A percentile compares a stretch with the other conserved stretches of the same genome.
Conservation (phyloP, 83 land plant genomes). For the Diphasiastrum complanatum region DNA sequence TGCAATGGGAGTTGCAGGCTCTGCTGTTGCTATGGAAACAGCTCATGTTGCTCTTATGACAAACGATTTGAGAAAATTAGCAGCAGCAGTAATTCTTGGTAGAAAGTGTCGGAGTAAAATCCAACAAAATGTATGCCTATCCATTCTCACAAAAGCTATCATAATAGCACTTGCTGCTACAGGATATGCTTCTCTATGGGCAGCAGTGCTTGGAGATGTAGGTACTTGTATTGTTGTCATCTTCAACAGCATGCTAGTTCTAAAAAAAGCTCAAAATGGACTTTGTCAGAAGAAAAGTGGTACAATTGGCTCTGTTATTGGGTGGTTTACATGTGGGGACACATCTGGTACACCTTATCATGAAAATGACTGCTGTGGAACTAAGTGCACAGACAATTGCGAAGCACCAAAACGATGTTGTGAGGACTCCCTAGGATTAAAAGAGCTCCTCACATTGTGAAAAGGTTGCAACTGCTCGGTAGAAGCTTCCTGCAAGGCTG, state of each 20-base stretch:
- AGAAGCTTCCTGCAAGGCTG: too few species aligned
- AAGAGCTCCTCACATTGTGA: too few species aligned
- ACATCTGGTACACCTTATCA: too few species aligned
- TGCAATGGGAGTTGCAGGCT: constrained; percentile 41
- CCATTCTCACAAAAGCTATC: constrained; percentile 54
- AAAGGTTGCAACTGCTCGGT: too few species aligned
- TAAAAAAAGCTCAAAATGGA: too few species aligned
- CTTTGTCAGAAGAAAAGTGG: too few species aligned
- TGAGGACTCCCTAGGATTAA: too few species aligned
- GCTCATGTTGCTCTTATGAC: constrained; percentile 85
- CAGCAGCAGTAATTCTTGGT: constrained; percentile 49
- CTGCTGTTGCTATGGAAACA: constrained; percentile 83
- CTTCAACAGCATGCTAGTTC: constrained; percentile 86
- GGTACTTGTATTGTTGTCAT: constrained; percentile 81
- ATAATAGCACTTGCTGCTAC: constrained; percentile 60
- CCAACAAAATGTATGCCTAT: constrained; percentile 46
- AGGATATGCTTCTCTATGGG: constrained; percentile 87
- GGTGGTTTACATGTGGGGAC: too few species aligned
- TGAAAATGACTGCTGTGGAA: too few species aligned
- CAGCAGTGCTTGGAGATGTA: constrained; percentile 80
- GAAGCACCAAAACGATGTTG: too few species aligned
- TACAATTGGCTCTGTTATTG: too few species aligned
- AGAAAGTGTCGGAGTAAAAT: constrained; percentile 38
- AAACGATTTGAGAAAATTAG: constrained; percentile 66
- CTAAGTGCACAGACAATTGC: too few species aligned